A percentile compares a stretch with the other conserved stretches of the same genome.
phyloP scores from a whole-genome alignment of 768 basidiomycete species.

The Gymnopilus dilepis region DNA sequence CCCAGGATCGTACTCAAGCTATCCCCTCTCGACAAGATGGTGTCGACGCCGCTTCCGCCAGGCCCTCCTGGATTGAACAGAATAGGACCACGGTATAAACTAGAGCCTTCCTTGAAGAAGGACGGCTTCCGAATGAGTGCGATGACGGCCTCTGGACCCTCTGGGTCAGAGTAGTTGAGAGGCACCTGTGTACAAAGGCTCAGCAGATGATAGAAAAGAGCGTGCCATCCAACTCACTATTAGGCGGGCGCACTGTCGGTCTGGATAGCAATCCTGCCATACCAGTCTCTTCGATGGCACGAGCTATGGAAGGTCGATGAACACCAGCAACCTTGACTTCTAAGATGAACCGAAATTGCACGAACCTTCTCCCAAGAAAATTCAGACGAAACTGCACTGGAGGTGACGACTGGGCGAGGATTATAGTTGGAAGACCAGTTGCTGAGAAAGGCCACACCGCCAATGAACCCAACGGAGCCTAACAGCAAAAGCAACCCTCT shows the following conservation, averaged over 20 bases:
- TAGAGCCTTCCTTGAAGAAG: constrained; percentile 25
- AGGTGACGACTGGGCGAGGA: no score
- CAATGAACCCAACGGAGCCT: background rate
- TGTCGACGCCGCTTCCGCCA: constrained; percentile 48
- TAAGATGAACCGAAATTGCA: background rate
- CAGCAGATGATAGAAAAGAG: background rate
- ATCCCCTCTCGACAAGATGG: constrained; percentile 22
- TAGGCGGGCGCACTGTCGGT: constrained; percentile 18
- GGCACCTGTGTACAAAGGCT: constrained; percentile 16
- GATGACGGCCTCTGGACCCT: constrained; percentile 42
- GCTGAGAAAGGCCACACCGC: background rate
- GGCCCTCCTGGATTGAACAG: constrained; percentile 54
- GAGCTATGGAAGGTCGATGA: background rate
- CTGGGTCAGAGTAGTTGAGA: constrained; percentile 39
- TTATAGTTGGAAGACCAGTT: background rate
- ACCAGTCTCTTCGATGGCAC: constrained; percentile 8
- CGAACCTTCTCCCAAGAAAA: background rate
- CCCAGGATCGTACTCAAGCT: constrained; percentile 41
- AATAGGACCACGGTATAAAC: constrained; percentile 47
- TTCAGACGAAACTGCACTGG: background rate
- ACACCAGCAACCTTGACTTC: background rate
- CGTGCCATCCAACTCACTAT: constrained; percentile 3
- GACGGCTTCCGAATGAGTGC: constrained; percentile 50
- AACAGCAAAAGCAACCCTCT: background rate
- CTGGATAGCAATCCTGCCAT: constrained; percentile 16